Evolutionary conservation across 2,329 filamentous ascomycete genomes (phyloP), one percentile per base, ranked within the genome.

Genomic region (Phialemoniopsis sp.): DNA sequence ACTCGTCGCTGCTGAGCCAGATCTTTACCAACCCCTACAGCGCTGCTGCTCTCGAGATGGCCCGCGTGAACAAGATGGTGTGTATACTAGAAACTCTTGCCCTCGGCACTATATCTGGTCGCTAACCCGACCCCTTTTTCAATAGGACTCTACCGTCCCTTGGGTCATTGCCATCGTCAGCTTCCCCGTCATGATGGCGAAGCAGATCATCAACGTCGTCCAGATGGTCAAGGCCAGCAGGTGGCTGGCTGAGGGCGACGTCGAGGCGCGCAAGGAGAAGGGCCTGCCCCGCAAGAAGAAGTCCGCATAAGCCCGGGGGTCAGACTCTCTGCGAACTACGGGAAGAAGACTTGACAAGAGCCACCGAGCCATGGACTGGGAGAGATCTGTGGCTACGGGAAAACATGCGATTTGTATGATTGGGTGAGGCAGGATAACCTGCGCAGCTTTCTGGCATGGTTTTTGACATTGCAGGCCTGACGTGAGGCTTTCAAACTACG

Each of bases 181-280:
- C 54, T 81, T 85, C 50, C 90, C 90, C 12, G 72, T 96, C 59
- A 97, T 97, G 90, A 70, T 80, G 17, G 74, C 82, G 51, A 98
- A 98, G 76, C 93, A 98, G 61, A 75, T 86, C 55, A 88, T 97
- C 73, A 98, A 98, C 56, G 75, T 96, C 37, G 77, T 97, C 35
- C 93, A 98, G 71, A 76, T 98, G 52, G 79, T 95, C 56, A 95
- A 96, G 65, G 93, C 93, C 7, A 90, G 89, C 64, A 82, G 81
- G 57, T 94, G 88, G 83, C 73, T 98, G 30, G 93, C 89, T 0
- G 90, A 97, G 65, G 89, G 89, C n/a, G 93, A 98, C 54, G 63
- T 85, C 29, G 73, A 78, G 53, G 70, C 75, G 45, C 77, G 89
- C 53, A 76, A 61, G 50, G 68, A 64, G 17, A 63, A 61, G 44